phyloP scores from a whole-genome alignment of 208 protist species.

The Crithidia thermophila region DNA sequence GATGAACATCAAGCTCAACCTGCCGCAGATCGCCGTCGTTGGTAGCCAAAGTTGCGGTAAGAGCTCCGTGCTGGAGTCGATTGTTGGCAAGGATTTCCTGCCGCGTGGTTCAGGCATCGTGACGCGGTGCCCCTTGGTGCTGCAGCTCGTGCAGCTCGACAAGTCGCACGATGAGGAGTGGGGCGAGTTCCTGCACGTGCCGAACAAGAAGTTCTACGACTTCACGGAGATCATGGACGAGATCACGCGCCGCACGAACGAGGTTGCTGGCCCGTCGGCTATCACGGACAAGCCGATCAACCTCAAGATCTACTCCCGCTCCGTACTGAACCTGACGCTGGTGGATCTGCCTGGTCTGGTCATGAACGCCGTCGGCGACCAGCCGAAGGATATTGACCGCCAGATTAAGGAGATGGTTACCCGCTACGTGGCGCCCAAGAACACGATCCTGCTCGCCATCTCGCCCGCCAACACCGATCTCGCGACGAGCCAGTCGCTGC shows the following conservation, averaged over 20 bases:
- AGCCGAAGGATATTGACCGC: slow-evolving; percentile 98
- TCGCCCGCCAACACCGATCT: slow-evolving; percentile 99
- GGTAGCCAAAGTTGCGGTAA: slow-evolving; percentile 98
- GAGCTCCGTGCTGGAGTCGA: slow-evolving; percentile 98
- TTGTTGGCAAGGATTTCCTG: slow-evolving; percentile 99
- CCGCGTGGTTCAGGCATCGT: slow-evolving; percentile 99
- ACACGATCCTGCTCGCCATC: slow-evolving; percentile 99
- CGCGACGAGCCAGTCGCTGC: slow-evolving; percentile 98
- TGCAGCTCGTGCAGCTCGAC: slow-evolving; percentile 96
- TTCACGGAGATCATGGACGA: slow-evolving; percentile 97
- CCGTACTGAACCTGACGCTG: slow-evolving; percentile 98
- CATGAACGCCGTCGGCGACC: slow-evolving; percentile 98
- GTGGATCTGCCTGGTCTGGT: slow-evolving; percentile 99
- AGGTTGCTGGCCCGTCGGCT: slow-evolving; percentile 94
- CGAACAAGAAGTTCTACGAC: slow-evolving; percentile 93
- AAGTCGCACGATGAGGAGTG: slow-evolving; percentile 66
- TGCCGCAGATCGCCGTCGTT: slow-evolving; percentile 99
- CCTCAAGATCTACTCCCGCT: slow-evolving; percentile 95
- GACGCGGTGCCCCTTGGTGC: slow-evolving; percentile 98
- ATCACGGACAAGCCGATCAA: slow-evolving; percentile 98
- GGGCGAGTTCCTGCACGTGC: slow-evolving; percentile 91
- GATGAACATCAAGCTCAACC: slow-evolving; percentile 94
- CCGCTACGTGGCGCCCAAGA: slow-evolving; percentile 95
- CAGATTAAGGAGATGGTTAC: slow-evolving; percentile 98
- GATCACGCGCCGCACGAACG: slow-evolving; percentile 97